These are phyloP conservation scores for Penicillium sp. DNA, from an alignment of 2,329 filamentous ascomycete genomes.

Conservation along the genomic window DNA sequence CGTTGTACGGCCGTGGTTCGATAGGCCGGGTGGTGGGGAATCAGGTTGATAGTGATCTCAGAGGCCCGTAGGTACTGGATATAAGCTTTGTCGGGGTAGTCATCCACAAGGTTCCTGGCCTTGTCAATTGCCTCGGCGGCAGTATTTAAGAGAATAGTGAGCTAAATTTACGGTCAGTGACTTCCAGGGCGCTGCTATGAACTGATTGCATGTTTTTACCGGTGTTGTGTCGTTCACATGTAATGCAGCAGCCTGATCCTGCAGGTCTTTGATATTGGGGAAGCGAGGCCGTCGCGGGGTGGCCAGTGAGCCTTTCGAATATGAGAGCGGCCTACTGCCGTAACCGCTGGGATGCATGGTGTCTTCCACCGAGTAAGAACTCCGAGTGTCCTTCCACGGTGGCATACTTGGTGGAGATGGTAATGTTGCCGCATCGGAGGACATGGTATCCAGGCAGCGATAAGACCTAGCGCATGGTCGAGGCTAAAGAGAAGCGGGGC, in stretches of 20 bases:
- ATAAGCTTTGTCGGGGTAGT: constrained; percentile 69
- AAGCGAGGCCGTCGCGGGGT: constrained; percentile 30
- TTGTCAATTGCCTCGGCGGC: constrained; percentile 40
- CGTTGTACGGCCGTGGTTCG: constrained; percentile 57
- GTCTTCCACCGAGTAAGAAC: constrained; percentile 30
- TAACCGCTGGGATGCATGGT: constrained; percentile 31
- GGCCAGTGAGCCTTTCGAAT: constrained; percentile 25
- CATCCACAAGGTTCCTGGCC: constrained; percentile 34
- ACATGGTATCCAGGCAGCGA: constrained; percentile 34
- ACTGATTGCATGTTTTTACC: constrained; percentile 19
- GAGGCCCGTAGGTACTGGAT: constrained; percentile 82
- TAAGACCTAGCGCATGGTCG: constrained; percentile 30
- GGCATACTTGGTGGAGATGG: constrained; percentile 38
- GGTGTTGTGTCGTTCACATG: constrained; percentile 35
- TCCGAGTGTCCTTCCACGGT: constrained; percentile 32
- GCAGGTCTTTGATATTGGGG: constrained; percentile 44
- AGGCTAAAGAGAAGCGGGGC: background rate
- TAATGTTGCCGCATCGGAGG: constrained; percentile 40
- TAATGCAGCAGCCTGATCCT: constrained; percentile 40
- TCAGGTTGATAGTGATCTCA: constrained; percentile 73
- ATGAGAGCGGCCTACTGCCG: constrained; percentile 25
- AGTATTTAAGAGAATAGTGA: constrained; percentile 35
- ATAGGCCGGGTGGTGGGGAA: constrained; percentile 77
- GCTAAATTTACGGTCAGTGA: constrained; percentile 30
- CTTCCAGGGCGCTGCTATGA: background rate